Conservation (phyloP, 2,329 filamentous ascomycete species). For the Hortaea werneckii region DNA sequence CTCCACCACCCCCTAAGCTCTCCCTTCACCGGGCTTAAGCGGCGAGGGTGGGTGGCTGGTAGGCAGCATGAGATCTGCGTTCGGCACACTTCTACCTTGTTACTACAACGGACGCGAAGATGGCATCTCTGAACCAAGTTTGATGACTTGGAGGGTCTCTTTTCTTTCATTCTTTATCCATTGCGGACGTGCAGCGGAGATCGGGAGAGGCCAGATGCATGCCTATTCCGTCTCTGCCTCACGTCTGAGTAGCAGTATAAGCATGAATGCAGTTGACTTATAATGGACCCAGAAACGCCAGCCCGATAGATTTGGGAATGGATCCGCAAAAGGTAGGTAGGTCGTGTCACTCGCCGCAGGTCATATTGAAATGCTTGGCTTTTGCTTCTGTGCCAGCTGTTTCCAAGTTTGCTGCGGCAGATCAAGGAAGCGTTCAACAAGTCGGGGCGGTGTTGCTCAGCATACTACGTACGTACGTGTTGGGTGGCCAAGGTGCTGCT, state of each 20-base stretch:
- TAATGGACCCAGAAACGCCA: too few species aligned
- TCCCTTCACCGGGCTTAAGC: conserved; percentile 84
- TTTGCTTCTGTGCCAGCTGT: conserved; percentile 9
- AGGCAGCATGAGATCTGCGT: conserved; percentile 92
- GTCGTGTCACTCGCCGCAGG: neutral
- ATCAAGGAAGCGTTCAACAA: conserved; percentile 21
- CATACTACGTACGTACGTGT: neutral
- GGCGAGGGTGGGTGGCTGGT: conserved; percentile 58
- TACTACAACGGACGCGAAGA: conserved; percentile 90
- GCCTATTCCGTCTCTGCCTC: too few species aligned
- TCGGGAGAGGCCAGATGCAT: too few species aligned
- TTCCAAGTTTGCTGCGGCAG: conserved; percentile 20
- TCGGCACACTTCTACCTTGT: conserved; percentile 95
- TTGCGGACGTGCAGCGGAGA: too few species aligned
- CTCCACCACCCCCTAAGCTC: conserved; percentile 60
- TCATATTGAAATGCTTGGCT: conserved; percentile 9
- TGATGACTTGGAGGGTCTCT: conserved; percentile 1
- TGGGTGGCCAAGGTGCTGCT: conserved; percentile 12
- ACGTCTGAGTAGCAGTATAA: too few species aligned
- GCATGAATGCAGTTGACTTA: too few species aligned
- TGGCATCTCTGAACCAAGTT: conserved; percentile 77
- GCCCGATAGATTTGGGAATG: too few species aligned
- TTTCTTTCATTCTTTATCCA: neutral
- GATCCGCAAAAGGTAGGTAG: neutral
- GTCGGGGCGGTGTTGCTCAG: conserved; percentile 11